A percentile compares a stretch with the other conserved stretches of the same genome.
Evolutionary conservation across 225 moss, liverwort and hornwort species (phyloP).

Genomic region (Thuidium tamariscinum): DNA sequence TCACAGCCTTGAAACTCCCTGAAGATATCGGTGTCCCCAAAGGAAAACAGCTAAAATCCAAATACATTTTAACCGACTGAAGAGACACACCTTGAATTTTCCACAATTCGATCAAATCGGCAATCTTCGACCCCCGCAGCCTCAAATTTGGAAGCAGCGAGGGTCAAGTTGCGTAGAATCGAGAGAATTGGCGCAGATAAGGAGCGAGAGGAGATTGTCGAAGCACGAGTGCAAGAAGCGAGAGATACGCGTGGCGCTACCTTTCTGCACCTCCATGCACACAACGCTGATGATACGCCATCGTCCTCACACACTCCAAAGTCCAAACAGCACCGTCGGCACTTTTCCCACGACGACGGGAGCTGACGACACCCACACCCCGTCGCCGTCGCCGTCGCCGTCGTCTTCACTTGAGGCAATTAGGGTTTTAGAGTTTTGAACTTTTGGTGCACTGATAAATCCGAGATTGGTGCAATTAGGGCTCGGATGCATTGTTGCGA

Average conservation of each 20-base stretch:
- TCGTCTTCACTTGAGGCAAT: neutral
- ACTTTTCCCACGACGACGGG: neutral
- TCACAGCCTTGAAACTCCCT: neutral
- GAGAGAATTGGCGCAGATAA: neutral
- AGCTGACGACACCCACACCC: neutral
- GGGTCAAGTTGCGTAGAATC: neutral
- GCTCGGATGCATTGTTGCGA: neutral
- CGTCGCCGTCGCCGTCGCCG: neutral
- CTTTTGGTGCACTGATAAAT: neutral
- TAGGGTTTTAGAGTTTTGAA: neutral
- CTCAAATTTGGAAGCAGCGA: neutral
- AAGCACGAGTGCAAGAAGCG: neutral
- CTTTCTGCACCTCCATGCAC: conserved; percentile 16
- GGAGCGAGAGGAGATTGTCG: neutral
- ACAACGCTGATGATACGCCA: neutral
- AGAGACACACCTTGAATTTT: neutral
- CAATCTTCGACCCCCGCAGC: neutral
- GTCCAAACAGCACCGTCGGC: neutral
- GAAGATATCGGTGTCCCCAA: neutral
- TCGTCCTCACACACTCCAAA: neutral
- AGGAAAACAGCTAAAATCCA: neutral
- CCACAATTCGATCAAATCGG: neutral
- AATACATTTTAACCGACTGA: neutral
- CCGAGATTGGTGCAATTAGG: neutral
- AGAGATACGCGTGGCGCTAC: conserved; percentile 4